Evolutionary conservation across 2,329 filamentous ascomycete species (phyloP).

Genomic region (Sphaerulina vaccinii): DNA sequence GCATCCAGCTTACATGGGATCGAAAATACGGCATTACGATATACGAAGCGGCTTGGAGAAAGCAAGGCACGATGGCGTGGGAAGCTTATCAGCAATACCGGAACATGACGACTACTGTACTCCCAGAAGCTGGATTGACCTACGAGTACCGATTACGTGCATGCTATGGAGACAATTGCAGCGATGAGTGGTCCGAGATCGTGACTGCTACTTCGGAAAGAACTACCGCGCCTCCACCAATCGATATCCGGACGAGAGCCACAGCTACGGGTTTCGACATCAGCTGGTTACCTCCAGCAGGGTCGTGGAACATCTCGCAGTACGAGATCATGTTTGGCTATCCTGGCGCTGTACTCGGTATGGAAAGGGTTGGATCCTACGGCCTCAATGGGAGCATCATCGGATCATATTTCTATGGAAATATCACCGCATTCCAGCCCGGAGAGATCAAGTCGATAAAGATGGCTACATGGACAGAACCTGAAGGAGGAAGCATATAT

Average conservation of each 20-base stretch:
- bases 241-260: neutral
- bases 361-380: too few relatives aligned
- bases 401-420: neutral
- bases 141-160: conserved; percentile 7
- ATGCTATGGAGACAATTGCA: conserved; percentile 5
- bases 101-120: neutral
- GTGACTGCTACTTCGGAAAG: neutral
- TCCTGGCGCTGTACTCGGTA: neutral
- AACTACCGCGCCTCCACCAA: neutral
- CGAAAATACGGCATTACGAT: conserved; percentile 3
- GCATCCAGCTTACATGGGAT: conserved; percentile 7
- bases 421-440: neutral
- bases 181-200: conserved; percentile 1
- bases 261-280: neutral
- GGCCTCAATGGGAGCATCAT: too few relatives aligned
- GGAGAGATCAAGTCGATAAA: neutral
- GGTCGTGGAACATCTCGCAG: conserved; percentile 2
- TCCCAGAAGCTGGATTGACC: neutral
- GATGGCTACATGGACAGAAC: conserved; percentile 1
- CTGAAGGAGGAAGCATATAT: neutral
- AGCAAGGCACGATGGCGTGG: neutral
- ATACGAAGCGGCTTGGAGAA: conserved; percentile 3
- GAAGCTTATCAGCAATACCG: neutral
- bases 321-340: neutral
- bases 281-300: neutral